Evolutionary conservation across 768 basidiomycete species (phyloP).

Genomic region (Calocera viscosa): DNA sequence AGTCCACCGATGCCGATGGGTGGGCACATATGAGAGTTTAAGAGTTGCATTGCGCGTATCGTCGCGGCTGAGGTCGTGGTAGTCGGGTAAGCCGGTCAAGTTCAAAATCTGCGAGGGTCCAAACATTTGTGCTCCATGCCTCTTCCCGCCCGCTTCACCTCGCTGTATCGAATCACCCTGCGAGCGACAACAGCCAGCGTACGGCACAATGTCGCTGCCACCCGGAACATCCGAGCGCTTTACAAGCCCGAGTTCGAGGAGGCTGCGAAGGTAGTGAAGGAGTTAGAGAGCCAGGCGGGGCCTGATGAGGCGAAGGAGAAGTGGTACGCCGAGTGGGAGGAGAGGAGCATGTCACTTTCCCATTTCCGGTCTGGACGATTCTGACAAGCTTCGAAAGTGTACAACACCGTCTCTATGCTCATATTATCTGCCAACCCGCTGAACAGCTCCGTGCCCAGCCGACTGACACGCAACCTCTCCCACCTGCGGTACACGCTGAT

Average conservation of each 20-base stretch:
- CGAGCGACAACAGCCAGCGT: not conserved
- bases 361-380: not conserved
- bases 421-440: not conserved
- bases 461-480: not conserved
- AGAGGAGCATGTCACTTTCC: not conserved
- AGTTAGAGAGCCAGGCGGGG: not conserved
- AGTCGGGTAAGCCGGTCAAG: not conserved
- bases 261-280: not conserved
- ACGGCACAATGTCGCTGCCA: not conserved
- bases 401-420: not conserved
- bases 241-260: not conserved
- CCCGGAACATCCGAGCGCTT: not conserved
- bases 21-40: too few species aligned
- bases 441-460: not conserved
- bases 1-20: too few species aligned
- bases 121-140: not conserved
- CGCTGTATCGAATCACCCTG: not conserved
- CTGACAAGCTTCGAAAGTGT: not conserved
- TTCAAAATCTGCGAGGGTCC: not conserved
- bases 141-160: slow-evolving; percentile 1
- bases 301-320: not conserved
- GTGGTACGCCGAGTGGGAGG: not conserved
- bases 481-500: not conserved
- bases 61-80: not conserved
- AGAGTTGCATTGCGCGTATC: not conserved